Evolutionary conservation across 805 yeast species (phyloP), one percentile per base, ranked within the genome.

Genomic region (Metschnikowia vanudenii): DNA sequence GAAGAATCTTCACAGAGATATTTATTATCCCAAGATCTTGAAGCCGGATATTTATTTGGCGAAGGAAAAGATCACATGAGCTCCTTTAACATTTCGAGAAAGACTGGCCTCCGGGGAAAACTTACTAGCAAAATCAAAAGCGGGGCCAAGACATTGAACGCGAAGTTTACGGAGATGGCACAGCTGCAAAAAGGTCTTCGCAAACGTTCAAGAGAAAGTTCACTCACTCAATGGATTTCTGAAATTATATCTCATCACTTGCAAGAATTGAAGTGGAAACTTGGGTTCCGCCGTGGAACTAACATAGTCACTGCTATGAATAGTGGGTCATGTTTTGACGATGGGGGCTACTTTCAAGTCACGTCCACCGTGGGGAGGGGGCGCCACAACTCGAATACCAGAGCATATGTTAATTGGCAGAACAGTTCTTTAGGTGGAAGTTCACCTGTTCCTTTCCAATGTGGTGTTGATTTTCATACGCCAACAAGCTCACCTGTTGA

Each of bases 251-350:
- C n/a, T n/a, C n/a, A 43, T 19, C 20, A 17, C n/a, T 11, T 18
- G 24, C 31, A 22, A 10, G 41, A 37, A 12, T 18, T 37, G 38
- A 24, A 17, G 32, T 43, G 38, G 46, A 32, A 37, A 37, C 38
- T 22, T 20, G 41, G 46, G 9, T 32, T 31, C n/a, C 4, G 17
- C n/a, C n/a, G n/a, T n/a, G n/a, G n/a, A n/a, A n/a, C n/a, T n/a
- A n/a, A n/a, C n/a, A n/a, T n/a, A n/a, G n/a, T n/a, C 8, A 34
- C 46, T n/a, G 46, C 29, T 13, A 12, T 37, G 4, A 5, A 4
- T 22, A 22, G 8, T 5, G 8, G 24, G 8, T 22, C 24, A 4
- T 4, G 8, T 8, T 22, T 22, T 22, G 24, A 22, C 4, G 8
- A 22, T 22, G 24, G 8, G 8, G 8, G 8, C 8, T 4, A 8